phyloP scores from a whole-genome alignment of 2,329 filamentous ascomycete species.

The Decorospora gaudefroyi region DNA sequence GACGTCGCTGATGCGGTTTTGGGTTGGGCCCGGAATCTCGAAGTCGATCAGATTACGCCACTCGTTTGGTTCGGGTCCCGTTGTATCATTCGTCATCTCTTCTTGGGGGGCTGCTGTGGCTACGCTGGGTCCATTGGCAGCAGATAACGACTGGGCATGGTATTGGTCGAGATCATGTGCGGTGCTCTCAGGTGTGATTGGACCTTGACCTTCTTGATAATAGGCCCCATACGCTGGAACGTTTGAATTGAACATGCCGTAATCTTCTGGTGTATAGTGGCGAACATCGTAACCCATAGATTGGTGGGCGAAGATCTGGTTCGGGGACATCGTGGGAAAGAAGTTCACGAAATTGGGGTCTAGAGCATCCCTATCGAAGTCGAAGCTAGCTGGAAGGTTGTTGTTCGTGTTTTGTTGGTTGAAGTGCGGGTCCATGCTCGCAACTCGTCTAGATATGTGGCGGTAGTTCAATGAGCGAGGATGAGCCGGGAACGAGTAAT shows the following conservation, averaged over 20 bases:
- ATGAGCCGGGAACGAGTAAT: not conserved
- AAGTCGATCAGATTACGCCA: constrained; percentile 6
- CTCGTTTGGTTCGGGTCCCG: not conserved
- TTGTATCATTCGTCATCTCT: not conserved
- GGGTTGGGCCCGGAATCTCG: constrained; percentile 6
- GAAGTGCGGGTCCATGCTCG: not conserved
- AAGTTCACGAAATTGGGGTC: not conserved
- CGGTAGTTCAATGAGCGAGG: not conserved
- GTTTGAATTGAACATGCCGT: not conserved
- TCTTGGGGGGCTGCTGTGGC: not conserved
- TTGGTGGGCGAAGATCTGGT: not conserved
- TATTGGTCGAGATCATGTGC: not conserved
- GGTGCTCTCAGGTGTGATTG: not conserved
- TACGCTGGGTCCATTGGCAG: not conserved
- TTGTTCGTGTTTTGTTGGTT: not conserved
- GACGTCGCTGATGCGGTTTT: constrained; percentile 10
- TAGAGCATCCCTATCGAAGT: not conserved
- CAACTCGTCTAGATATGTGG: not conserved
- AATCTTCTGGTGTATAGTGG: not conserved
- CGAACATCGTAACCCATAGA: not conserved
- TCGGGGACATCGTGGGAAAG: not conserved
- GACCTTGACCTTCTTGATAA: not conserved
- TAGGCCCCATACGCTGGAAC: not conserved
- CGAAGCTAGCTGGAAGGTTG: not conserved
- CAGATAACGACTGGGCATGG: no score